These are phyloP conservation scores for Pichia sp. DNA, from an alignment of 1,139 yeast genomes.

Conservation along the genomic window DNA sequence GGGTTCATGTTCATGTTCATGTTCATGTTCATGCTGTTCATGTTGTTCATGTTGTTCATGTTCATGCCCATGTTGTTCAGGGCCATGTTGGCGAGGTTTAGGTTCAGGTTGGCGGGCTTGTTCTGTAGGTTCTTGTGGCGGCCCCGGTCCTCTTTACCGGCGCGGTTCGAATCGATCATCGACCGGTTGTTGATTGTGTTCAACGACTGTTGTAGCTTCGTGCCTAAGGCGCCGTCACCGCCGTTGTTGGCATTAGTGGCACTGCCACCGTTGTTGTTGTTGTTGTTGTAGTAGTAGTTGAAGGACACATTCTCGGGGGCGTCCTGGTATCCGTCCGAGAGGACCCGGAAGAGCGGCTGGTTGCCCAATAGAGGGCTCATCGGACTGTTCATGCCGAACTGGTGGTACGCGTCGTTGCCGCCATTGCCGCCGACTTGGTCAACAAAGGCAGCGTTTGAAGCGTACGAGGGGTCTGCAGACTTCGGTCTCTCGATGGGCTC, in stretches of 20 bases:
- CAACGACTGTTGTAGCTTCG: conserved; percentile 55
- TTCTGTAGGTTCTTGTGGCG: conserved; percentile 14
- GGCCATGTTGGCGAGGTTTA: background rate
- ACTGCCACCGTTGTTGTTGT: background rate
- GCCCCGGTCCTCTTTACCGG: conserved; percentile 17
- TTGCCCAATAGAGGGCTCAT: conserved; percentile 11
- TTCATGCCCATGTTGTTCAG: conserved; percentile 5
- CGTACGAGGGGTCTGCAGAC: conserved; percentile 15
- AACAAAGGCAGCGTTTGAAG: background rate
- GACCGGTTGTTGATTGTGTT: conserved; percentile 61
- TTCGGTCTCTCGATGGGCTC: conserved; percentile 18
- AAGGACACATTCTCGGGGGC: background rate
- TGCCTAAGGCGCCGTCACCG: conserved; percentile 25
- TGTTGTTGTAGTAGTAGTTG: background rate
- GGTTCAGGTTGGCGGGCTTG: conserved; percentile 1
- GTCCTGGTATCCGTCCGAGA: conserved; percentile 4
- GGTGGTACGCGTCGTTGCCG: conserved; percentile 9
- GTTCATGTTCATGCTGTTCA: background rate
- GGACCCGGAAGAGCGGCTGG: background rate
- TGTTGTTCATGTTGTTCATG: background rate
- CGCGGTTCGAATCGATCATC: conserved; percentile 46
- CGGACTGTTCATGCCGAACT: background rate
- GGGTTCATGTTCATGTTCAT: conserved; percentile 4
- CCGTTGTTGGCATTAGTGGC: too few species aligned
- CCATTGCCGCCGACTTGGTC: background rate